Percentiles rank a stretch among this genome's conserved stretches.
Conservation (phyloP, 176 grass and related monocot genomes). For the Sorghum bicolor region DNA sequence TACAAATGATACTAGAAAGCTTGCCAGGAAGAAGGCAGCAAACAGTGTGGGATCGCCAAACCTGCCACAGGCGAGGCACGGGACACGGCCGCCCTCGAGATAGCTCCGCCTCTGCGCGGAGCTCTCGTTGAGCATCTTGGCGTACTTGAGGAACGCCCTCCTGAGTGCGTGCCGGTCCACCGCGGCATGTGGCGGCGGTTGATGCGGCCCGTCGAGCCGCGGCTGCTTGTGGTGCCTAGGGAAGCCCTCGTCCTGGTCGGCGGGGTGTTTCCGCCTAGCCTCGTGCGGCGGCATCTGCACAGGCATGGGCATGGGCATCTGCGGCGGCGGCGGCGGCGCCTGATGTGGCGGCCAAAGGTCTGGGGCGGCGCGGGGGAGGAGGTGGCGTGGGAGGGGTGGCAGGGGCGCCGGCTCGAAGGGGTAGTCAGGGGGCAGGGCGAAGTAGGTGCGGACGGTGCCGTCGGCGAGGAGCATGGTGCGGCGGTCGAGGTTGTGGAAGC, state of each 20-base stretch:
- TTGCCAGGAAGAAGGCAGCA: conserved; percentile 32
- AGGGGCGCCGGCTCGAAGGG: conserved; percentile 37
- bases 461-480: conserved; percentile 53
- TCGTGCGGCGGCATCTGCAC: conserved; percentile 34
- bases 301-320: neutral
- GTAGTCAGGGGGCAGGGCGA: conserved; percentile 64
- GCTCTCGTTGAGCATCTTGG: conserved; percentile 79
- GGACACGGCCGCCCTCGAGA: conserved; percentile 62
- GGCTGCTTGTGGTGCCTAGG: conserved; percentile 56
- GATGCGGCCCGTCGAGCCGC: conserved; percentile 42
- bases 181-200: neutral
- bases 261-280: conserved; percentile 43
- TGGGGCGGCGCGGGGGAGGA: conserved; percentile 26
- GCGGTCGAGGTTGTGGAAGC: conserved; percentile 69
- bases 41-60: conserved; percentile 52
- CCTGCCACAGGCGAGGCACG: conserved; percentile 85
- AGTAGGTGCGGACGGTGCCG: conserved; percentile 62
- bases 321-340: conserved; percentile 26
- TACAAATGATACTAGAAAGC: conserved; percentile 41
- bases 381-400: conserved; percentile 17
- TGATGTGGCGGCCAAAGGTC: conserved; percentile 45
- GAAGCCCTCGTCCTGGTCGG: conserved; percentile 50
- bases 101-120: conserved; percentile 51
- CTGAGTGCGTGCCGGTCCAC: conserved; percentile 50
- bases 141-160: conserved; percentile 77